Evolutionary conservation across 768 basidiomycete species (phyloP).

Genomic region (Boletus speciosus): DNA sequence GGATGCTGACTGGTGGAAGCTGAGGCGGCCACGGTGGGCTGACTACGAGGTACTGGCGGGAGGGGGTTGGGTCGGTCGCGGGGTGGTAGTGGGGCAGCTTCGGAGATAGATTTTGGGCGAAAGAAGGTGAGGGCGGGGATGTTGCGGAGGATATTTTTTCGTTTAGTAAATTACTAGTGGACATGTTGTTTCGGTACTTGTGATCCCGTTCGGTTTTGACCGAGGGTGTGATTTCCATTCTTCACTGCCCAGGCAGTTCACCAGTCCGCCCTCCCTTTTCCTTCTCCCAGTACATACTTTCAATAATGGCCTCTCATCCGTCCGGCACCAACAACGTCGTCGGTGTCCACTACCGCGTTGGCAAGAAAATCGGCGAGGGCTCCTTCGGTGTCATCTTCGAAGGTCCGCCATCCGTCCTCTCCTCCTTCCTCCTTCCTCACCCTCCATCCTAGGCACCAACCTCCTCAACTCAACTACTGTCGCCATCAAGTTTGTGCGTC

Average conservation of each 20-base stretch:
- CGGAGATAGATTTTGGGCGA: conserved; percentile 9
- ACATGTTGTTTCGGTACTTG: too few species aligned
- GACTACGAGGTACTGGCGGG: neutral
- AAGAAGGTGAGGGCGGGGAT: conserved; percentile 16
- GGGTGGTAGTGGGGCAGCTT: conserved; percentile 11
- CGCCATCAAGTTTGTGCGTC: conserved; percentile 98
- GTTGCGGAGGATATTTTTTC: conserved; percentile 13
- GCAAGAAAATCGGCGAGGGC: conserved; percentile 99
- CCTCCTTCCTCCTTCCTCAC: neutral
- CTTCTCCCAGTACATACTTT: conserved; percentile 18
- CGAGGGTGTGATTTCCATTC: conserved; percentile 30
- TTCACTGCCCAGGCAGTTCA: conserved; percentile 27
- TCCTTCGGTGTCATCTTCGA: conserved; percentile 96
- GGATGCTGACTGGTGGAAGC: neutral
- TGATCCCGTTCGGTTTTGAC: conserved; percentile 26
- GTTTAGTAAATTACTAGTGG: neutral
- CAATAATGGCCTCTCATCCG: conserved; percentile 52
- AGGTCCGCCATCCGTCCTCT: conserved; percentile 41
- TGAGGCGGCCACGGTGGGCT: neutral
- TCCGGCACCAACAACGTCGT: conserved; percentile 74
- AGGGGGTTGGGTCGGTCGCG: conserved; percentile 6
- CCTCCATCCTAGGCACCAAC: conserved; percentile 71
- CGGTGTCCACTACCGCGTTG: conserved; percentile 95
- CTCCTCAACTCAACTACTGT: conserved; percentile 97
- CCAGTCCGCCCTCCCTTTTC: conserved; percentile 17